These are phyloP conservation scores for Daldinia childiae DNA, from an alignment of 495 filamentous ascomycete species.

Conservation along the genomic window DNA sequence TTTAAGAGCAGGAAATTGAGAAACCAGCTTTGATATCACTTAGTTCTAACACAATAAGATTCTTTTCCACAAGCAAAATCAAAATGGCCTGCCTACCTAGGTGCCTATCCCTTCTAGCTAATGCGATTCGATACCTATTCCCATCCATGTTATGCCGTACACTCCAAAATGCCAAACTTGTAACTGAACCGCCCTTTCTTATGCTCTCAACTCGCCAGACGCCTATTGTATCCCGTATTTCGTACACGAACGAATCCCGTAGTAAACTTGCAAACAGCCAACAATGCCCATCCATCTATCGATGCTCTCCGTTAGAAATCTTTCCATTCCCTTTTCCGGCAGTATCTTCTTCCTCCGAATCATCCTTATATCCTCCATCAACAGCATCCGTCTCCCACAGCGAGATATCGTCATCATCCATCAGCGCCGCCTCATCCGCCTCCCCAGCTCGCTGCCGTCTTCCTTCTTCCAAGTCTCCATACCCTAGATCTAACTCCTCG, in stretches of 20 bases:
- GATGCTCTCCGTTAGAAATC: conserved; percentile 10
- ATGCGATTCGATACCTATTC: not conserved
- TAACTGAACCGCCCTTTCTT: conserved; percentile 21
- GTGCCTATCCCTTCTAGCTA: not conserved
- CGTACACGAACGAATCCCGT: not conserved
- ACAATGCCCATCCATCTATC: not conserved
- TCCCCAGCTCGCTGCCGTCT: conserved; percentile 45
- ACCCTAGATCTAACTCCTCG: conserved; percentile 51
- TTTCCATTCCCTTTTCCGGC: not conserved
- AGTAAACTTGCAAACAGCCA: not conserved
- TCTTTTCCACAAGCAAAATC: conserved; percentile 7
- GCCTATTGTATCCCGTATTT: conserved; percentile 11
- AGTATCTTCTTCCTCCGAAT: conserved; percentile 21
- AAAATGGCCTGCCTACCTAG: conserved; percentile 12
- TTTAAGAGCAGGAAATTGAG: conserved; percentile 32
- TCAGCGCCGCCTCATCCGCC: conserved; percentile 53
- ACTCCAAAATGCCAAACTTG: conserved; percentile 21
- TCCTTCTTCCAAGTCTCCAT: conserved; percentile 41
- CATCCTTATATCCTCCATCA: conserved; percentile 55
- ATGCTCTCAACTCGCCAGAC: conserved; percentile 24
- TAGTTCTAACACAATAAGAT: conserved; percentile 3
- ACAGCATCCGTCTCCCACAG: conserved; percentile 60
- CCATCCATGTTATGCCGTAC: conserved; percentile 23
- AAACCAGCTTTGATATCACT: conserved; percentile 17
- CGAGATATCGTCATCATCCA: conserved; percentile 70